Evolutionary conservation across 345 rosid species (phyloP).

Genomic region (Rhodamnia argentea): DNA sequence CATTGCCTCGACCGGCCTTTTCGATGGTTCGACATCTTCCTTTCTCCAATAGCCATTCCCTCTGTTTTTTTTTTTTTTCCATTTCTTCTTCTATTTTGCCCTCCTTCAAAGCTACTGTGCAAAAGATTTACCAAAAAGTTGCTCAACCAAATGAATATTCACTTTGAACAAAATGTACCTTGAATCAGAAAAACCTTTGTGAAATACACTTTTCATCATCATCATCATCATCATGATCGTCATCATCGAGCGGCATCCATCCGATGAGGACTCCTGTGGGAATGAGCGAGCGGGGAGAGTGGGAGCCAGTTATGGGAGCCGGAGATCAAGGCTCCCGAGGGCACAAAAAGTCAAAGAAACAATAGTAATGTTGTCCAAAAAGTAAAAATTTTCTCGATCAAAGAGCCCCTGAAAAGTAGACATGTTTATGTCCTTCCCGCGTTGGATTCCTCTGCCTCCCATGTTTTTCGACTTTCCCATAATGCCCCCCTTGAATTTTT

Average conservation of each 20-base stretch:
- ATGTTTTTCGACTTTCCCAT: background rate
- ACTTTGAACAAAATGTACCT: background rate
- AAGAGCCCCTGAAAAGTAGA: background rate
- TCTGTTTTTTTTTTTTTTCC: accelerated
- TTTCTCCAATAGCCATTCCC: background rate
- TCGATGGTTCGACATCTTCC: accelerated
- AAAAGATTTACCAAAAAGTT: accelerated
- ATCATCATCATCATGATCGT: background rate
- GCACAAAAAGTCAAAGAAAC: background rate
- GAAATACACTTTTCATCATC: accelerated
- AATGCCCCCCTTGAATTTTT: background rate
- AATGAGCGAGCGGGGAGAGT: background rate
- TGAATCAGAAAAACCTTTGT: accelerated
- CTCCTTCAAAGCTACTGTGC: background rate
- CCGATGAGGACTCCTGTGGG: too few relatives aligned
- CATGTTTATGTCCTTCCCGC: background rate
- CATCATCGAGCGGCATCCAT: background rate
- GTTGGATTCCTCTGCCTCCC: background rate
- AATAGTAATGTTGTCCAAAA: background rate
- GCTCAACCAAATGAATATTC: accelerated
- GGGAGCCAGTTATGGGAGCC: background rate
- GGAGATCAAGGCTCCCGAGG: background rate
- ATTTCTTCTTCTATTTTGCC: too few relatives aligned
- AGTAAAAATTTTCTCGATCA: background rate
- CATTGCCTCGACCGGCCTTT: accelerated